Base-by-base conservation (phyloP, 202 grass and related monocot species). In the Schoenoplectus triqueter region DNA sequence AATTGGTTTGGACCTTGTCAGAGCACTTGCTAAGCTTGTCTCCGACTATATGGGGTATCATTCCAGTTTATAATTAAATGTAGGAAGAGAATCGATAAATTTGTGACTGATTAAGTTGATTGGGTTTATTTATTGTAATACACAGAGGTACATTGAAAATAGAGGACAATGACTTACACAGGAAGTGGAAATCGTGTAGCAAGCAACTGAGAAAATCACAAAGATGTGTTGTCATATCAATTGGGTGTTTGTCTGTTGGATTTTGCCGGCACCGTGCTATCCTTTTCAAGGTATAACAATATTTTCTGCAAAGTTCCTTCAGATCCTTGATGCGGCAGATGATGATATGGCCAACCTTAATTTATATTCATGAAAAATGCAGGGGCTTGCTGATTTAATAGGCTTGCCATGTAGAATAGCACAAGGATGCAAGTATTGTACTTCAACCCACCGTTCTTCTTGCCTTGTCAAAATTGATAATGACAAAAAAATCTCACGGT, bases 231-330 rank as follows among this genome's bases (percentile, higher is more conserved):
- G 91, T 95, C 22, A 69, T 98, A 49, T 91, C 95, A 51, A 98
- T 98, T 69, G 91, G 95, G 11, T 85, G 81, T 71, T 49, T 98
- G 45, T 88, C 89, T 82, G 78, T 95, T 0, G 95, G 95, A 2
- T 91, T 98, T 89, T 95, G 95, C 86, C 83, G 95, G 81, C 95
- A 98, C 80, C 92, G 95, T 3, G 89, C 92, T 63, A 95, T 98
- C 49, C 89, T 98, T 66, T 95, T 98, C 87, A 98, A 98, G 94
- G 92, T 88, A 63, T 45, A 54, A 15, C 42, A 64, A 48, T 15
- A 60, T 47, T 31, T 73, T 73, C 10, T 21, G 20, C 63, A 66
- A 10, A 31, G 73, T 80, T 40, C 13, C 17, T 80, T 7, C 64
- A 20, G 78, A 81, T 63, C 4, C 55, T 64, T 45, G 41, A 42